Evolutionary conservation across 176 grass and related monocot genomes (phyloP), one percentile per base, ranked within the genome.

Genomic region (Eleusine indica): DNA sequence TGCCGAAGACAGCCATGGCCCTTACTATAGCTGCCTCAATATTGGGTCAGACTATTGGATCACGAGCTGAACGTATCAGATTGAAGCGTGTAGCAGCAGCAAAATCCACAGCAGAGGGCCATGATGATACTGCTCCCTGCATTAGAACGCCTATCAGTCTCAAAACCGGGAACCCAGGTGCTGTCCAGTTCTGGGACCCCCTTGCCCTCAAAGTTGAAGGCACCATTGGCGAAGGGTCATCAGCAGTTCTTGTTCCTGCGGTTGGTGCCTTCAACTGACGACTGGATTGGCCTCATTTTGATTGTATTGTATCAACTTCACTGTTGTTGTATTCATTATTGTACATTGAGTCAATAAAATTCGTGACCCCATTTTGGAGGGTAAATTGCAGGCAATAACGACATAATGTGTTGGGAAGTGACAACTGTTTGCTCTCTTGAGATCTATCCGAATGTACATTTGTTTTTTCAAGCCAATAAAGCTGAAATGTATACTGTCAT

Each of bases 21-120:
- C 90, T 94, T 78, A 97, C 91, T 11, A 88, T 94, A 81, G 94
- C 87, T 17, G 91, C 94, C 51, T 94, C 91, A 2, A 86, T 94
- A 77, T 62, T 97, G 75, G 94, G 94, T 41, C 91, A 97, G 71
- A 94, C 86, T 46, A 88, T 97, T 41, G 94, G 94, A 13, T 94
- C 94, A n/a, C 90, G 94, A 88, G 94, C 94, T 82, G 94, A 97
- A 66, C 87, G 91, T 13, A 85, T 97, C 76, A 82, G 94, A 37
- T 40, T 97, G 78, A 94, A 97, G 85, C 84, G 74, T 67, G 74
- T 21, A 4, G 86, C 80, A 4, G 86, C 80, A 4, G 78, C 75
- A n/a, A 78, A 66, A 42, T 84, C 13, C 38, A 80, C 72, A 58
- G 65, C 40, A 49, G 78, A 74, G 5, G 67, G 79, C 30, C 63